Evolutionary conservation across 176 grass and related monocot genomes (phyloP).

Genomic region (Zoysia japonica): DNA sequence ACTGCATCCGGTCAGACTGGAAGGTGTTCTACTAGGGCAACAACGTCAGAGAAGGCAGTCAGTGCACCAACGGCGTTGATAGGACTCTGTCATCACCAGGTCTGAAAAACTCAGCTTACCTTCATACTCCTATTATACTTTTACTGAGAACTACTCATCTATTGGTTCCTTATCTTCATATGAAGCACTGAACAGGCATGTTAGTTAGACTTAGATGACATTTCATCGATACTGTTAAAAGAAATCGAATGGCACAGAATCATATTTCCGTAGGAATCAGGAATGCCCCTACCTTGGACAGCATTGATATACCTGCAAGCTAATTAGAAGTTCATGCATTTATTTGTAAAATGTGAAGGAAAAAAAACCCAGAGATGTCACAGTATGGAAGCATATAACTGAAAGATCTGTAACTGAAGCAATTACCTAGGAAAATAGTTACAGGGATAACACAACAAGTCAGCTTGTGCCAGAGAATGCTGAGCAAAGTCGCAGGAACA

Average conservation of each 20-base stretch:
- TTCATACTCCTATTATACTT: not conserved
- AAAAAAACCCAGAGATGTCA: not conserved
- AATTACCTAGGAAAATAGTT: not conserved
- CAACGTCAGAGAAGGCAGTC: too few relatives aligned
- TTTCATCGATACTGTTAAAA: not conserved
- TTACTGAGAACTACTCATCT: not conserved
- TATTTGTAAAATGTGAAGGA: not conserved
- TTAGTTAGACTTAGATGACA: not conserved
- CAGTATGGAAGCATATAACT: not conserved
- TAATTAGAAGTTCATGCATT: slow-evolving; percentile 6
- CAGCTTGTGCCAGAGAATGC: not conserved
- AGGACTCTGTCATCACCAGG: too few relatives aligned
- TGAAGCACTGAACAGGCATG: not conserved
- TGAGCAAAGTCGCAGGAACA: not conserved
- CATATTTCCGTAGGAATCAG: slow-evolving; percentile 8
- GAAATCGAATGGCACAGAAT: slow-evolving; percentile 12
- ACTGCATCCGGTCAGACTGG: too few relatives aligned
- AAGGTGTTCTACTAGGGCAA: too few relatives aligned
- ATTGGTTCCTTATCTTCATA: not conserved
- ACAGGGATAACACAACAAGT: slow-evolving; percentile 13
- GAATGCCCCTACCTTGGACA: not conserved
- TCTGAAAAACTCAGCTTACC: not conserved
- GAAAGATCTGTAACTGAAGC: not conserved
- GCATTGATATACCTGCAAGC: not conserved
- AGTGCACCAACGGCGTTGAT: too few relatives aligned